Evolutionary conservation across 768 basidiomycete species (phyloP).

Genomic region (Lactarius sanguifluus): DNA sequence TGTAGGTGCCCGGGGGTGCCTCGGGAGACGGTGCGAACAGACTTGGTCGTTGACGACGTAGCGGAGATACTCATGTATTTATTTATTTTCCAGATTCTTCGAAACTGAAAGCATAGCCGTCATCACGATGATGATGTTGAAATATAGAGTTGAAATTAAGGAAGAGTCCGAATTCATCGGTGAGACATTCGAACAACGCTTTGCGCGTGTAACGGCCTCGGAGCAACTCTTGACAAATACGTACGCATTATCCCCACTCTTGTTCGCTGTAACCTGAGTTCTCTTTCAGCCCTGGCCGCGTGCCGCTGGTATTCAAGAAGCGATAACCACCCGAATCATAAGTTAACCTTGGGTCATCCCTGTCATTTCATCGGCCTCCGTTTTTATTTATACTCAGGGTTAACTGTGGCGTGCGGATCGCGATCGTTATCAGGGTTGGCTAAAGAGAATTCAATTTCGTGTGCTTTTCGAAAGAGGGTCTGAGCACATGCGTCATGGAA

Average conservation of each 20-base stretch:
- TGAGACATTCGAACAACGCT: slow-evolving; percentile 48
- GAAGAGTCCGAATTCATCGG: slow-evolving; percentile 48
- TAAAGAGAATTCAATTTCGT: background rate
- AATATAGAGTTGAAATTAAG: slow-evolving; percentile 49
- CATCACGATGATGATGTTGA: slow-evolving; percentile 46
- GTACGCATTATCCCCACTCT: slow-evolving; percentile 2
- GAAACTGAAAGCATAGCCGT: slow-evolving; percentile 51
- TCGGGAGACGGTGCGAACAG: slow-evolving; percentile 27
- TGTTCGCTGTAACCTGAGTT: too few species aligned
- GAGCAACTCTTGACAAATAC: slow-evolving; percentile 4
- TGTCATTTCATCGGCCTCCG: background rate
- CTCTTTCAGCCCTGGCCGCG: slow-evolving; percentile 20
- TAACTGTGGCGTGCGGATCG: background rate
- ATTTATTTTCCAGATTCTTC: slow-evolving; percentile 40
- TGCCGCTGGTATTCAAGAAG: slow-evolving; percentile 30
- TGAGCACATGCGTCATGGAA: background rate
- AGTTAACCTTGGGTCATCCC: background rate
- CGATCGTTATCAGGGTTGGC: background rate
- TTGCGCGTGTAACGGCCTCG: slow-evolving; percentile 28
- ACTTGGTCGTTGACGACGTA: background rate
- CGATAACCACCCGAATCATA: slow-evolving; percentile 1
- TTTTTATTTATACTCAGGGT: background rate
- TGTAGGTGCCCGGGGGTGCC: slow-evolving; percentile 29
- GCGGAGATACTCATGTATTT: background rate
- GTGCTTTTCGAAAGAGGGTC: background rate